Conservation (phyloP, 192 early-diverging fungal species). For the Rhizoclosmatium globosum region DNA sequence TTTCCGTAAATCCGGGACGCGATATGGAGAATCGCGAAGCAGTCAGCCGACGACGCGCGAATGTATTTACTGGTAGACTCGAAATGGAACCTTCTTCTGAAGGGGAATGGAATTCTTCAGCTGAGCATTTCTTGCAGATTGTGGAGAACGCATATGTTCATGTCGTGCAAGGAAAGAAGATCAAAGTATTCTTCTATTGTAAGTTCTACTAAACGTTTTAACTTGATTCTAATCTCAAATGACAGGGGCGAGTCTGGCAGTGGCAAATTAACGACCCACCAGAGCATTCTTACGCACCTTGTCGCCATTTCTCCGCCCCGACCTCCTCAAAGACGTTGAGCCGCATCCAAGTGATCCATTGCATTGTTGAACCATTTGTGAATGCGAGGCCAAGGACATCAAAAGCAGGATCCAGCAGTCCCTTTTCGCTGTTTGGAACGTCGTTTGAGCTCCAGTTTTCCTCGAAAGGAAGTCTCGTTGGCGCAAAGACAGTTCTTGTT, state of each 20-base stretch:
- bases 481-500: not conserved
- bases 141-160: constrained; percentile 8
- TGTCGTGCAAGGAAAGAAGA: not conserved
- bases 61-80: not conserved
- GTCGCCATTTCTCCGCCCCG: not conserved
- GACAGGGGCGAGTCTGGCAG: not conserved
- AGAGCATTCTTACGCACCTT: not conserved
- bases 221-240: not conserved
- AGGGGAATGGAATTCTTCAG: not conserved
- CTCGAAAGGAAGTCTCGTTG: not conserved
- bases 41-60: not conserved
- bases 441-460: constrained; percentile 11
- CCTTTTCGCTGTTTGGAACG: not conserved
- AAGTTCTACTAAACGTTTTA: not conserved
- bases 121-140: not conserved
- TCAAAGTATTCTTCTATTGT: constrained; percentile 1
- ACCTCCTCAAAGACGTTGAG: not conserved
- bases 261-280: not conserved
- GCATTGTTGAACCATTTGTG: not conserved
- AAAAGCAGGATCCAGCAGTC: no score
- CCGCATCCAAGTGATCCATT: not conserved
- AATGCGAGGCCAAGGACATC: no score
- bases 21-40: not conserved
- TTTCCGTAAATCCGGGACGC: not conserved
- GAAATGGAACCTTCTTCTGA: not conserved